Evolutionary conservation across 2,329 filamentous ascomycete genomes (phyloP), one percentile per base, ranked within the genome.

Genomic region (Beauveria medogensis): DNA sequence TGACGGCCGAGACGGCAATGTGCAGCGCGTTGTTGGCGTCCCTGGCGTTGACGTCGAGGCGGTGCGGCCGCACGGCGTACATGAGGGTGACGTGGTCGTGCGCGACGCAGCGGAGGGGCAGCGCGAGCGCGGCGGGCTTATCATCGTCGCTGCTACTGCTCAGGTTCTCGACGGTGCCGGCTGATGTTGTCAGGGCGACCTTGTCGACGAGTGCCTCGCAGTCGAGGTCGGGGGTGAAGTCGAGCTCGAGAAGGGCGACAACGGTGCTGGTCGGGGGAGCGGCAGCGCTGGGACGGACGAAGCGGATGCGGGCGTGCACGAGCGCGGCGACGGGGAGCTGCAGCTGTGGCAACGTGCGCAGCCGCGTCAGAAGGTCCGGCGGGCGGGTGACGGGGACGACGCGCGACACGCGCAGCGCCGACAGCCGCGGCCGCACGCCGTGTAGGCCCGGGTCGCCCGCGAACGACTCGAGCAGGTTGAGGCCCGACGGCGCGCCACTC

Each of bases 391-490:
- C 80, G 5, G 89, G 90, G 7, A 87, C 84, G 5, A 92, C 88
- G 64, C 88, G 84, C 47, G 87, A 91, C 40, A 93, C 88, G 53
- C 89, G 81, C 63, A 89, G 78, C 5, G 90, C 88, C 10, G 89
- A 91, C 2, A 94, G 78, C 34, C 83, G 82, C 52, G 90, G 88
- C 65, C 80, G 80, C 28, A 84, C 75, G 41, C 86, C 84, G 18
- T 75, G 77, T 20, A 91, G 76, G 28, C 80, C 81, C 24, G 85
- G 82, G 68, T 92, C 89, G 63, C 78, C 78, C 57, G 81, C 80
- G 63, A 93, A 89, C 3, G 90, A 82, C 69, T 90, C 87, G 16
- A 94, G 82, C n/a, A 93, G 77, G 70, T 93, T 94, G 64, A 90
- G 78, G 2, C 88, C 86, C 7, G 86, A 82, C 0, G 90, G 86